phyloP scores from a whole-genome alignment of 352 stramenopile genomes.

The Globisporangium nodosum region DNA sequence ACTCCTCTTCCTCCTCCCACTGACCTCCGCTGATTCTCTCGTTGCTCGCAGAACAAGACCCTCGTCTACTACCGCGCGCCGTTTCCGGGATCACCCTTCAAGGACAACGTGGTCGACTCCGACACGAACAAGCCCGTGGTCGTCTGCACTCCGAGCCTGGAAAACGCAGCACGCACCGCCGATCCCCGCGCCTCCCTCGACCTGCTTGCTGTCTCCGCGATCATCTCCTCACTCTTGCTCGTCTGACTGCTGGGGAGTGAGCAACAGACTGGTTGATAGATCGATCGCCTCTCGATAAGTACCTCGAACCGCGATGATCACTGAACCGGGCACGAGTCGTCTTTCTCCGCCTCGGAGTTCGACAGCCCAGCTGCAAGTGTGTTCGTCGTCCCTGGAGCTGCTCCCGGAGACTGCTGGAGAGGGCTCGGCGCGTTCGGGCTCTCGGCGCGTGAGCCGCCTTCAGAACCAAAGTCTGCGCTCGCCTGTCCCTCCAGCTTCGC shows the following conservation, averaged over 20 bases:
- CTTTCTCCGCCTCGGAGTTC: conserved; percentile 36
- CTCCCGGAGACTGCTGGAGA: background rate
- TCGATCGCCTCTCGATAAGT: background rate
- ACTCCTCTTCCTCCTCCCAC: background rate
- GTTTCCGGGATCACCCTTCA: conserved; percentile 76
- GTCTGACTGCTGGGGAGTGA: background rate
- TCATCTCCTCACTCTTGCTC: conserved; percentile 5
- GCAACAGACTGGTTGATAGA: background rate
- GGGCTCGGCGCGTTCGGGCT: background rate
- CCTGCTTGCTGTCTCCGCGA: background rate
- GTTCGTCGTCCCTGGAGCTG: background rate
- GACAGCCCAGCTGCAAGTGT: conserved; percentile 22
- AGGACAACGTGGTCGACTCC: conserved; percentile 60
- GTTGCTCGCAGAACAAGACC: conserved; percentile 36
- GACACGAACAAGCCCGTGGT: conserved; percentile 67
- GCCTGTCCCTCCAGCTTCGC: conserved; percentile 2
- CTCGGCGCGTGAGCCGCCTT: background rate
- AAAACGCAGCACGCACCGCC: conserved; percentile 31
- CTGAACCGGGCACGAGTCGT: conserved; percentile 64
- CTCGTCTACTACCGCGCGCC: conserved; percentile 76
- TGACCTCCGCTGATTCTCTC: conserved; percentile 1
- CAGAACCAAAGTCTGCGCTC: background rate
- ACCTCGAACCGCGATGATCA: conserved; percentile 14
- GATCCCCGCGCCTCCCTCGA: background rate
- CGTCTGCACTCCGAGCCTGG: conserved; percentile 80